Conservation (phyloP, 2,329 filamentous ascomycete species). For the Fusarium cicatricum region DNA sequence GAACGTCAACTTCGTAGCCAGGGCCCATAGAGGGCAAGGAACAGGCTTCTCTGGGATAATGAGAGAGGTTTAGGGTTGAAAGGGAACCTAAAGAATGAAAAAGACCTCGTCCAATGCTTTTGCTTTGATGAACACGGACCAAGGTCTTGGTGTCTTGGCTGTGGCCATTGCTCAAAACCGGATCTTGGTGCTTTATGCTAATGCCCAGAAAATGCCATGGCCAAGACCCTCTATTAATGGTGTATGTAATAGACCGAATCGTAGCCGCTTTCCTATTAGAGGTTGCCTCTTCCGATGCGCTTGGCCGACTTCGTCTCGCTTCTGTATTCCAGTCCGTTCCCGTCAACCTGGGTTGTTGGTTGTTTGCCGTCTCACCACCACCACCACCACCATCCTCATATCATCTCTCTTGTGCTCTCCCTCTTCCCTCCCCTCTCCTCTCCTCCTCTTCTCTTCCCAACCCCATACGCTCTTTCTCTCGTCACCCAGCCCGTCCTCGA, state of each 20-base stretch:
- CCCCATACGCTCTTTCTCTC: constrained; percentile 30
- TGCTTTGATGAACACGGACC: neutral
- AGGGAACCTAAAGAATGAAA: too few relatives aligned
- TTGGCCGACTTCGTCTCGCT: constrained; percentile 23
- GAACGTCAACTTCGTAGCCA: constrained; percentile 7
- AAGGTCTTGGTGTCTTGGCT: constrained; percentile 16
- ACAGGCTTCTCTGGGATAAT: neutral
- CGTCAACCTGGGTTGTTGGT: neutral
- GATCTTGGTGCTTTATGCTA: constrained; percentile 23
- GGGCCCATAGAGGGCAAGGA: too few relatives aligned
- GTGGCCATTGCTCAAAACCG: constrained; percentile 14
- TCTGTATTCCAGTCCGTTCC: constrained; percentile 19
- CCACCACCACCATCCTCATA: constrained; percentile 2
- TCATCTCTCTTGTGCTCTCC: neutral
- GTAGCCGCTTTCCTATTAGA: constrained; percentile 32
- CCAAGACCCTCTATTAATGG: constrained; percentile 8
- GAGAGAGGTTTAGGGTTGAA: neutral
- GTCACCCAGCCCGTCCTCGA: constrained; percentile 4
- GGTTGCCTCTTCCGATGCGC: constrained; percentile 21
- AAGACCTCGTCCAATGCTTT: neutral
- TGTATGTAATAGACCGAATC: constrained; percentile 15
- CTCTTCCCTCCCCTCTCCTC: neutral
- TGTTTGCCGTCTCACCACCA: constrained; percentile 11
- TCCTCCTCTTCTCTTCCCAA: constrained; percentile 8
- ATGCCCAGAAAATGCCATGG: constrained; percentile 19